Evolutionary conservation across 345 rosid species (phyloP).

Genomic region (Syzygium jambos): DNA sequence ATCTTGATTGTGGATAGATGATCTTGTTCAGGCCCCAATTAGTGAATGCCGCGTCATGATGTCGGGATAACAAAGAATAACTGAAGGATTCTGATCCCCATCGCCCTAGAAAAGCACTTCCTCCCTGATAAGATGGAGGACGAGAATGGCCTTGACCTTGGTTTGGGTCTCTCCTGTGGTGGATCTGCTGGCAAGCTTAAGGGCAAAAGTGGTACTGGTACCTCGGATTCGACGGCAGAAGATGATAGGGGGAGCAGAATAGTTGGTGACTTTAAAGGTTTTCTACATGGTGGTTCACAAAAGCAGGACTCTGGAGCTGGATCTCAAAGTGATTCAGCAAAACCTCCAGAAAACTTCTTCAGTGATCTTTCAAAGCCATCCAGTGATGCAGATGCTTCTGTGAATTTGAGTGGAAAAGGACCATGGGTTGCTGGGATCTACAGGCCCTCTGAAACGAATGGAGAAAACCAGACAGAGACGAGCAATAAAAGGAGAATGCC

Average conservation of each 20-base stretch:
- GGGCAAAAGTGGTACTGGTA: slow-evolving; percentile 41
- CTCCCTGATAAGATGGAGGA: slow-evolving; percentile 41
- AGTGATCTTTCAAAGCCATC: slow-evolving; percentile 57
- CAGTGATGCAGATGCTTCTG: slow-evolving; percentile 43
- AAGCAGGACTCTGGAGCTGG: slow-evolving; percentile 53
- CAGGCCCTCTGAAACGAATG: slow-evolving; percentile 42
- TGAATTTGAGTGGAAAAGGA: slow-evolving; percentile 34
- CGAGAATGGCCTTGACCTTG: slow-evolving; percentile 87
- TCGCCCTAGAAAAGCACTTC: background rate
- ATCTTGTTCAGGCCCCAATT: background rate
- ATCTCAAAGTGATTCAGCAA: slow-evolving; percentile 51
- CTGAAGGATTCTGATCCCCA: background rate
- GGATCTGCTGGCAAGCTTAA: slow-evolving; percentile 66
- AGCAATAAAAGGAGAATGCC: slow-evolving; percentile 59
- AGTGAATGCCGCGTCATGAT: background rate
- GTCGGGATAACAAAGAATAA: background rate
- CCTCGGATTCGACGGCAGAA: slow-evolving; percentile 43
- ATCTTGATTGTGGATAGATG: background rate
- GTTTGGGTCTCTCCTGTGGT: slow-evolving; percentile 91
- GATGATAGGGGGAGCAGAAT: slow-evolving; percentile 58
- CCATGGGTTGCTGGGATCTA: slow-evolving; percentile 37
- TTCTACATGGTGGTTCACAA: slow-evolving; percentile 47
- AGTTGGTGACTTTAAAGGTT: slow-evolving; percentile 65
- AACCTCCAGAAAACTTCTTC: slow-evolving; percentile 78
- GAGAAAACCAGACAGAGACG: slow-evolving; percentile 39